A percentile compares a stretch with the other conserved stretches of the same genome.
phyloP scores from a whole-genome alignment of 75 land plant species.

The Pinus albicaulis region DNA sequence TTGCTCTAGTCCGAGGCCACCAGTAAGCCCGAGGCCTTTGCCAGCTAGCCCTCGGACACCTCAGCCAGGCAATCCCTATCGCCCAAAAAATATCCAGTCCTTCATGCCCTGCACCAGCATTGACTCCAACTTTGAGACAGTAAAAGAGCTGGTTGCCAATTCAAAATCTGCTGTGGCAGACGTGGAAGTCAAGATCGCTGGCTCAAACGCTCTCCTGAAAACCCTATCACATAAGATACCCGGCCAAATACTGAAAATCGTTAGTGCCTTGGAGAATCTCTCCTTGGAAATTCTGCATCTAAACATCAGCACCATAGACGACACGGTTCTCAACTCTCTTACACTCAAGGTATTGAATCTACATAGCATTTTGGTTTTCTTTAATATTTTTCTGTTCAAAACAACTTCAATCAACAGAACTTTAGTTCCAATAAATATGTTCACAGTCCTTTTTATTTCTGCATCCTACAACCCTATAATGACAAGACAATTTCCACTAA shows the following conservation, averaged over 20 bases:
- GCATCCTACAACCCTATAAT: too few species aligned
- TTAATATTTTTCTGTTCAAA: too few species aligned
- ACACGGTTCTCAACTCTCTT: slow-evolving; percentile 79
- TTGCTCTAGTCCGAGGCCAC: slow-evolving; percentile 20
- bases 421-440: too few species aligned
- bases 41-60: slow-evolving; percentile 61
- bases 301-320: slow-evolving; percentile 69
- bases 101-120: slow-evolving; percentile 2
- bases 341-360: slow-evolving; percentile 58
- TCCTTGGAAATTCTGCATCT: slow-evolving; percentile 69
- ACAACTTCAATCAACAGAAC: too few species aligned
- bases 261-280: slow-evolving; percentile 71
- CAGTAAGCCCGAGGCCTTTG: slow-evolving; percentile 33
- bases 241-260: slow-evolving; percentile 69
- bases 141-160: slow-evolving; percentile 52
- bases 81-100: slow-evolving; percentile 15
- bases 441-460: too few species aligned
- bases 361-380: too few species aligned
- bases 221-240: slow-evolving; percentile 49
- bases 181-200: slow-evolving; percentile 75
- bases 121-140: neutral
- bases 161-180: slow-evolving; percentile 58
- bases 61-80: slow-evolving; percentile 40
- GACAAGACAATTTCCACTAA: too few species aligned
- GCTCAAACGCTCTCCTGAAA: slow-evolving; percentile 56